Percentiles rank a stretch among this genome's conserved stretches.
These are phyloP conservation scores for Entomortierella parvispora DNA, from an alignment of 192 early-diverging fungal genomes.

Conservation along the genomic window DNA sequence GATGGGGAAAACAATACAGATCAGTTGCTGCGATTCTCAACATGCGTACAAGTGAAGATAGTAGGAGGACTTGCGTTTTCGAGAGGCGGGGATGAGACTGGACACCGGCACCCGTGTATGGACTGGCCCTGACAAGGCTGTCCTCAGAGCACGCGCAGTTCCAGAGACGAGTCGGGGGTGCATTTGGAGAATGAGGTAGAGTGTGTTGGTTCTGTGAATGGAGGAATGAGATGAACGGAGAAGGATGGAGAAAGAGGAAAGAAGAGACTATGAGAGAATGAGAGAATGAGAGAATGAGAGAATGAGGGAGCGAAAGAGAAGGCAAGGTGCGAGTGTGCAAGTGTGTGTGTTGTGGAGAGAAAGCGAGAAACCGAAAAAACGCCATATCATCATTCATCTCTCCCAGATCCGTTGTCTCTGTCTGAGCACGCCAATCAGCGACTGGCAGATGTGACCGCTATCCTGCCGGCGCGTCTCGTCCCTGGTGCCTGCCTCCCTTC, in stretches of 20 bases:
- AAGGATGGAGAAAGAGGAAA: neutral
- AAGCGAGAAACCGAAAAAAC: neutral
- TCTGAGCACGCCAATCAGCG: too few species aligned
- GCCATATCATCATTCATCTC: too few species aligned
- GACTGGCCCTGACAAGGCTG: too few species aligned
- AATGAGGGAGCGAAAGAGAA: constrained; percentile 4
- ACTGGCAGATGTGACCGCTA: too few species aligned
- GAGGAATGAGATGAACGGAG: neutral
- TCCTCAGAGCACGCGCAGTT: constrained; percentile 24
- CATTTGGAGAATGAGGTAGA: constrained; percentile 6
- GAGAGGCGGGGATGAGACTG: too few species aligned
- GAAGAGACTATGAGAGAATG: neutral
- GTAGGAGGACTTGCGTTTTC: neutral
- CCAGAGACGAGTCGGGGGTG: constrained; percentile 40
- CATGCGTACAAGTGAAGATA: neutral
- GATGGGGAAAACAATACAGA: neutral
- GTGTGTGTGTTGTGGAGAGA: too few species aligned
- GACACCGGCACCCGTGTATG: too few species aligned
- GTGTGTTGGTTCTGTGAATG: neutral
- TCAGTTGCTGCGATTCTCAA: neutral
- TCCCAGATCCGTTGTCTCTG: too few species aligned
- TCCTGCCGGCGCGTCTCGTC: too few species aligned
- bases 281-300: neutral
- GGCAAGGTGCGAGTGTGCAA: neutral
- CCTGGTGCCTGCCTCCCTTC: too few species aligned